Evolutionary conservation across 2,329 filamentous ascomycete genomes (phyloP).

Genomic region (Trichoderma harzianum): DNA sequence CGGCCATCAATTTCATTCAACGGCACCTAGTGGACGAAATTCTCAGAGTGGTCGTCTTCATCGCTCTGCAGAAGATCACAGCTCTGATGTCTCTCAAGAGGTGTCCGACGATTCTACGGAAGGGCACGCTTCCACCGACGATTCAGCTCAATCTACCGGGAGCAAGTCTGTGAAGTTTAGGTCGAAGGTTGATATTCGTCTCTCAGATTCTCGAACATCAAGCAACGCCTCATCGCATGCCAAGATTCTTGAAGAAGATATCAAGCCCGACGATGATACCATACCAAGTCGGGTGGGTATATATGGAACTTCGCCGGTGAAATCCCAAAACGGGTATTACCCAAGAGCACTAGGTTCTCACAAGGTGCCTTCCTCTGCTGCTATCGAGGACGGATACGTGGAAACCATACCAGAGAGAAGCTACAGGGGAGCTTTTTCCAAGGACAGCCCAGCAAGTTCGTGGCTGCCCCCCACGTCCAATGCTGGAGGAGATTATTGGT

Average conservation of each 20-base stretch:
- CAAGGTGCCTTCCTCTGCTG: not conserved
- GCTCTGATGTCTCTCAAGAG: not conserved
- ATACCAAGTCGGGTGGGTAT: constrained; percentile 1
- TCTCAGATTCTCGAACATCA: constrained; percentile 18
- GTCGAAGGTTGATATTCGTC: constrained; percentile 22
- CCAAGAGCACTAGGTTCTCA: not conserved
- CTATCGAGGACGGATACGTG: not conserved
- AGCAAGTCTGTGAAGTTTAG: constrained; percentile 30
- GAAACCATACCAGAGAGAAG: not conserved
- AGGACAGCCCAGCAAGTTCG: not conserved
- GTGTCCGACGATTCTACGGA: not conserved
- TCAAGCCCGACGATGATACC: constrained; percentile 12
- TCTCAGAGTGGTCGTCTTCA: not conserved
- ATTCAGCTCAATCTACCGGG: constrained; percentile 19
- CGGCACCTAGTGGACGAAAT: not conserved
- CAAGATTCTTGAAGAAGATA: not conserved
- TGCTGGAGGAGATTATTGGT: not conserved
- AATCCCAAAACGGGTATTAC: not conserved
- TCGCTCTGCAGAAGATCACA: not conserved
- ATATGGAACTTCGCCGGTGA: constrained; percentile 9
- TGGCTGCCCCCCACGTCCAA: not conserved
- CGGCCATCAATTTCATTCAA: not conserved
- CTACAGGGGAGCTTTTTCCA: constrained; percentile 6
- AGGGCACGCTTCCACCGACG: constrained; percentile 17
- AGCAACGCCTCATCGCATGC: constrained; percentile 13